Percentiles rank a stretch among this genome's conserved stretches.
These are phyloP conservation scores for Pleurotus giganteus DNA, from an alignment of 768 basidiomycete genomes.

Conservation along the genomic window DNA sequence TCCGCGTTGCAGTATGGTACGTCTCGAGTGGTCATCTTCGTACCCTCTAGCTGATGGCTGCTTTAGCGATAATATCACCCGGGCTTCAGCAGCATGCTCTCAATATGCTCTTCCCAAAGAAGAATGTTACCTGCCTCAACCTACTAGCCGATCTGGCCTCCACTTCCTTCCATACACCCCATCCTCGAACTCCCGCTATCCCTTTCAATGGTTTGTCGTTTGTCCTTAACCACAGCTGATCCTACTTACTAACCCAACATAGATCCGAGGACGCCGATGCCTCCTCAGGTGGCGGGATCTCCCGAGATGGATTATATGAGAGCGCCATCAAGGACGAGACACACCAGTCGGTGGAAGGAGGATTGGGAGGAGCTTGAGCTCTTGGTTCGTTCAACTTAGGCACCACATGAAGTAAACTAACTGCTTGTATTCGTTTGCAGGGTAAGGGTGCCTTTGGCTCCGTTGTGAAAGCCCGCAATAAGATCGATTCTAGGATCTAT, in stretches of 20 bases:
- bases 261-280: constrained; percentile 53
- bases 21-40: constrained; percentile 15
- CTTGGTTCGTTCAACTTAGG: constrained; percentile 42
- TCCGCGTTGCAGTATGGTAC: constrained; percentile 57
- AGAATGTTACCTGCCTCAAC: constrained; percentile 56
- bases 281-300: constrained; percentile 41
- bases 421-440: constrained; percentile 30
- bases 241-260: constrained; percentile 8
- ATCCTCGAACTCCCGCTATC: constrained; percentile 25
- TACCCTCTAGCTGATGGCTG: not conserved
- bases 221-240: not conserved
- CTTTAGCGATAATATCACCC: constrained; percentile 51
- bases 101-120: constrained; percentile 59
- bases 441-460: constrained; percentile 90
- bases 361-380: constrained; percentile 95
- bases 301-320: constrained; percentile 69
- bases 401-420: not conserved
- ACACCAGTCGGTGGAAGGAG: constrained; percentile 82
- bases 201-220: constrained; percentile 21
- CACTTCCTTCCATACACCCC: constrained; percentile 26
- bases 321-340: constrained; percentile 39
- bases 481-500: constrained; percentile 82
- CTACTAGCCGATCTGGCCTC: constrained; percentile 60
- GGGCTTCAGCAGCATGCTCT: constrained; percentile 48
- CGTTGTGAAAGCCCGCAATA: constrained; percentile 93